Evolutionary conservation across 129 eudicot species (phyloP), one percentile per base, ranked within the genome.

Genomic region (Oenanthe sinensis): DNA sequence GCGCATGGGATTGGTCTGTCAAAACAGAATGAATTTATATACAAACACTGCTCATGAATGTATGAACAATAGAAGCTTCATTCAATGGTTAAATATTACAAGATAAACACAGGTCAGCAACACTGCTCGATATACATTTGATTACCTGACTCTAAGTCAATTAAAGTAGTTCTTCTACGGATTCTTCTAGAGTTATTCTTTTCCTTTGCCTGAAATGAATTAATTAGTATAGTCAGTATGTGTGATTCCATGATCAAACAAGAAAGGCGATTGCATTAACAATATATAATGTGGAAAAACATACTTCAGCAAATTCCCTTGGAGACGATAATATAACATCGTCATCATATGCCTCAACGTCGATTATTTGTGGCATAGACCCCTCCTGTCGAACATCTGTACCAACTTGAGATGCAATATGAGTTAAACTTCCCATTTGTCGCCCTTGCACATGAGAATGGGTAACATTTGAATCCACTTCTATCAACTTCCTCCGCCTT

Each of bases 271-370:
- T 3, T 60, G 28, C 68, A 28, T 60, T 60, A n/a, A 33, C 36
- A 7, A 22, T 8, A 30, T 74, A 22, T 44, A 76, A 79, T 68
- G 76, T 55, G 24, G 74, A 62, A 79, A 60, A 44, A 14, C 52
- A 70, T 86, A 91, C 98, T 82, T 85, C 91, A 36, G 87, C 94
- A 81, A 95, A 90, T 49, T 96, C 96, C 81, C 89, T 86, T 0
- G 96, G 94, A 44, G 98, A 95, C 54, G 96, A 91, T 68, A 95
- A 83, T 43, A 85, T 42, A 42, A 90, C 91, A 82, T 91, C 97
- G 79, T 90, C 97, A 81, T 91, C 98, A 11, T 87, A 12, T 43
- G 94, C 86, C 77, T 92, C 98, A 16, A 90, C 71, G 78, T 90
- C 94, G 82, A 90, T 91, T 28, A 84, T 75, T 42, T 87, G 87